Percentiles rank a stretch among this genome's conserved stretches.
These are phyloP conservation scores for Ophiostoma angusticollis DNA, from an alignment of 2,329 filamentous ascomycete genomes.

Conservation along the genomic window DNA sequence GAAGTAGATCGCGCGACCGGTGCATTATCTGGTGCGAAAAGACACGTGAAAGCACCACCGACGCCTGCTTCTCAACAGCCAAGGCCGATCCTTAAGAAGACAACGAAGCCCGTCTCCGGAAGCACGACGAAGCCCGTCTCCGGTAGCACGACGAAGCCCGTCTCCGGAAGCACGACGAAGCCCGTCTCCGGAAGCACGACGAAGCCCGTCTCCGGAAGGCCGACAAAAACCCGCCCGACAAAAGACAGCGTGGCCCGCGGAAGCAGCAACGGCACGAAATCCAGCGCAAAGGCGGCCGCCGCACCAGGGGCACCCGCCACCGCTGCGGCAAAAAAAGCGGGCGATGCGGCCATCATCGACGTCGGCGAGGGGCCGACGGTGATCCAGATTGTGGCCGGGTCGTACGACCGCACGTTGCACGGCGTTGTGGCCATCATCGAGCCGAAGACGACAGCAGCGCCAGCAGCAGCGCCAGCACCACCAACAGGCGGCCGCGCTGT, in stretches of 20 bases:
- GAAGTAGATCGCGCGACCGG: background rate
- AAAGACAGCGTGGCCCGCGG: background rate
- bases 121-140: too few species aligned
- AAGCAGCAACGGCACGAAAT: background rate
- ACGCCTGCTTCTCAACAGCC: background rate
- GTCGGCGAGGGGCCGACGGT: conserved; percentile 30
- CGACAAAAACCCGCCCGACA: background rate
- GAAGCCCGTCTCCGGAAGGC: conserved; percentile 4
- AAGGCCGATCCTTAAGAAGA: conserved; percentile 4
- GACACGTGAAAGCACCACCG: conserved; percentile 2
- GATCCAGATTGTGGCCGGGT: conserved; percentile 85
- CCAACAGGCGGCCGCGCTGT: conserved; percentile 15
- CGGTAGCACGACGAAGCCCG: background rate
- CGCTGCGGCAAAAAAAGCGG: background rate
- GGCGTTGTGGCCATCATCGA: conserved; percentile 66
- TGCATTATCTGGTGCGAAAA: background rate
- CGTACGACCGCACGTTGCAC: conserved; percentile 87
- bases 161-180: conserved; percentile 7
- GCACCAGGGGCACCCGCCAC: background rate
- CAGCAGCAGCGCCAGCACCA: too few species aligned
- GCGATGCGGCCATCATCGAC: background rate
- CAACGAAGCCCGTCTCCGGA: background rate
- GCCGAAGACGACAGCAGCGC: conserved; percentile 10
- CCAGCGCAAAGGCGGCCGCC: background rate
- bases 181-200: background rate